Base-by-base conservation (phyloP, 2,329 filamentous ascomycete genomes). In the Monosporascus sp. region DNA sequence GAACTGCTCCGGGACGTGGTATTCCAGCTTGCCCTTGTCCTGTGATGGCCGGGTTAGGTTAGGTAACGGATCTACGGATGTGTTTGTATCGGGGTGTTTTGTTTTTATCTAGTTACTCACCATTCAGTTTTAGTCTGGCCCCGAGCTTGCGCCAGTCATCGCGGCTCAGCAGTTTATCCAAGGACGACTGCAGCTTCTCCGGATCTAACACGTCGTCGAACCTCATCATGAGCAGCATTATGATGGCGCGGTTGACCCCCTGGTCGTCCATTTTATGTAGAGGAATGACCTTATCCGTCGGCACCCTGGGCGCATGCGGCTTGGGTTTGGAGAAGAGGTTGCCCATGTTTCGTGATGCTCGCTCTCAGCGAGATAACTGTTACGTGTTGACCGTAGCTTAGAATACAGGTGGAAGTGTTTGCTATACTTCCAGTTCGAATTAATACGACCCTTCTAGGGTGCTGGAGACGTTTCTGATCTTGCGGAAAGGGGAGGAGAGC, bases 1-100 rank as follows among this genome's bases (percentile, higher is more conserved):
- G 60, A 70, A 76, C 24, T 58, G 31, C 9, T 60, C 59, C 1
- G 74, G 74, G 43, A 76, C 62, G 55, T 76, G 73, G 50, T 74
- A 73, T 55, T 76, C 74, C 1, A 77, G 66, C 53, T 65, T 43
- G 3, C 19, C 40, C 2, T 16, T 2, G 19, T 24, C 40, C 40
- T 43, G 19, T 3, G 19, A n/a, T 2, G 40, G 11, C 14, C 19
- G 19, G 19, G 9, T 43, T 20, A 20, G 31, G 31, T 5, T 35
- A 14, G 31, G 9, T 5, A 35, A 35, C 31, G 31, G 31, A 27
- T 27, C 27, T 22, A 3, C 4, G 19, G n/a, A 14, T 20, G n/a
- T 20, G 19, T 43, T 4, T 24, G 1, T 16, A 20, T 24, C 9
- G 40, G 11, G n/a, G 1, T 5, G 9, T 19, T 20, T 9, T 8